Conservation (phyloP, 345 rosid species). For the Nephelium lappaceum region DNA sequence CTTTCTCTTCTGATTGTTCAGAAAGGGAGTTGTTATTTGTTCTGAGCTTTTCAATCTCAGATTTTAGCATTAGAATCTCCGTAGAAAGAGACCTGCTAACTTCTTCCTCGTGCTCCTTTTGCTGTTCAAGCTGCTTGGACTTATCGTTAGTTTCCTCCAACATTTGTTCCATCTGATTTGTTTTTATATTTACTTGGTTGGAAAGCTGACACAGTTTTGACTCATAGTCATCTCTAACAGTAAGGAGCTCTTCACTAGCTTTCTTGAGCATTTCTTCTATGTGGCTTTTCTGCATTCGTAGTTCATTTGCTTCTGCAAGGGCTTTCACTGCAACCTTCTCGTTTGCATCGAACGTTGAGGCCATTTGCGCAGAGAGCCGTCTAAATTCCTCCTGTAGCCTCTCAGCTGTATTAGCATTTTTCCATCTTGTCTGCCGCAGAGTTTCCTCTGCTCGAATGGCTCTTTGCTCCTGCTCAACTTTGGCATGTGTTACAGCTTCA, state of each 20-base stretch:
- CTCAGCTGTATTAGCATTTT: conserved; percentile 74
- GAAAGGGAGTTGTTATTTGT: conserved; percentile 30
- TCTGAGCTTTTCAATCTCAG: conserved; percentile 46
- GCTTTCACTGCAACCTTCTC: conserved; percentile 85
- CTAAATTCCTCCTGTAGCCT: conserved; percentile 81
- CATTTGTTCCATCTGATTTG: conserved; percentile 47
- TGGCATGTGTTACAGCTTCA: conserved; percentile 54
- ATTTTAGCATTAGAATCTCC: conserved; percentile 45
- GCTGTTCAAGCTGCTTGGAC: conserved; percentile 53
- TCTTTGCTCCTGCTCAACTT: conserved; percentile 78
- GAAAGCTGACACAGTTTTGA: conserved; percentile 52
- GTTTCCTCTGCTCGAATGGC: conserved; percentile 86
- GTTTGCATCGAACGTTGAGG: conserved; percentile 72
- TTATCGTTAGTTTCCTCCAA: conserved; percentile 49
- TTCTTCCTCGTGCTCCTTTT: conserved; percentile 56
- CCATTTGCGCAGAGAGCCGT: conserved; percentile 76
- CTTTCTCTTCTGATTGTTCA: conserved; percentile 39
- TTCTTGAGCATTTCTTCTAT: conserved; percentile 64
- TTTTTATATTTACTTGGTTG: conserved; percentile 43
- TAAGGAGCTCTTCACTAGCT: conserved; percentile 55
- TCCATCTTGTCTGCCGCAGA: conserved; percentile 64
- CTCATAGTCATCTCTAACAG: conserved; percentile 50
- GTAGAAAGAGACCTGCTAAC: conserved; percentile 33
- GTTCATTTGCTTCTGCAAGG: conserved; percentile 66
- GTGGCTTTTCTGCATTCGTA: conserved; percentile 57